Percentiles rank a stretch among this genome's conserved stretches.
Conservation (phyloP, 805 yeast genomes). For the Osmozyma mogii region DNA sequence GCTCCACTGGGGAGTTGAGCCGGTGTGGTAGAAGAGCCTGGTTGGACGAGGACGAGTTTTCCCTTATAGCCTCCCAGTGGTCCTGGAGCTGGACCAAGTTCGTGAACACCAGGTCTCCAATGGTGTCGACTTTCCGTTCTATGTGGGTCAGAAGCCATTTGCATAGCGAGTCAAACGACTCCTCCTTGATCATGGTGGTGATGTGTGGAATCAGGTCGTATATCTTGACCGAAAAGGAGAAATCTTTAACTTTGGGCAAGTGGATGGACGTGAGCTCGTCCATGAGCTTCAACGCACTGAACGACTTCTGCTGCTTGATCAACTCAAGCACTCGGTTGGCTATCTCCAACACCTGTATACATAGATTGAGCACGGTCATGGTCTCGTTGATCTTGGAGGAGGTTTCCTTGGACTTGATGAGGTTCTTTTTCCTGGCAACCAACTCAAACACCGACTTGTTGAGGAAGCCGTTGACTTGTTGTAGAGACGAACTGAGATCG, state of each 20-base stretch:
- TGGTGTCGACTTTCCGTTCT: conserved; percentile 48
- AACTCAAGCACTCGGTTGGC: conserved; percentile 81
- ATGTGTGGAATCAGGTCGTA: conserved; percentile 71
- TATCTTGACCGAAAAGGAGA: conserved; percentile 68
- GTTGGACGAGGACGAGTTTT: conserved; percentile 29
- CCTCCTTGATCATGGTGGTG: conserved; percentile 64
- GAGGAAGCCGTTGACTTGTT: conserved; percentile 48
- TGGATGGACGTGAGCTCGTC: conserved; percentile 67
- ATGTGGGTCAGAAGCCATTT: conserved; percentile 56
- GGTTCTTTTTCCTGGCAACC: conserved; percentile 50
- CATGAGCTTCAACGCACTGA: conserved; percentile 76
- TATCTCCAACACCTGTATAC: conserved; percentile 75
- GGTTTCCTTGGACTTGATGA: conserved; percentile 55
- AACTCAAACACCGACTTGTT: conserved; percentile 61
- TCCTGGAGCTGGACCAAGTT: conserved; percentile 49
- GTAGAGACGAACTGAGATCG: conserved; percentile 46
- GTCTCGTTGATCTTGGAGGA: conserved; percentile 66
- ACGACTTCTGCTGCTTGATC: conserved; percentile 66
- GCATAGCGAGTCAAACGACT: conserved; percentile 57
- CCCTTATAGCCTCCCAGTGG: conserved; percentile 49
- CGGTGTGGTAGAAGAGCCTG: conserved; percentile 44
- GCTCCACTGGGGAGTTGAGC: conserved; percentile 81
- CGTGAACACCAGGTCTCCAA: conserved; percentile 52
- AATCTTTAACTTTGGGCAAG: conserved; percentile 61
- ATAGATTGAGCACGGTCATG: conserved; percentile 55